phyloP scores from a whole-genome alignment of 2,329 filamentous ascomycete species.

The Aspergillus nomiae region DNA sequence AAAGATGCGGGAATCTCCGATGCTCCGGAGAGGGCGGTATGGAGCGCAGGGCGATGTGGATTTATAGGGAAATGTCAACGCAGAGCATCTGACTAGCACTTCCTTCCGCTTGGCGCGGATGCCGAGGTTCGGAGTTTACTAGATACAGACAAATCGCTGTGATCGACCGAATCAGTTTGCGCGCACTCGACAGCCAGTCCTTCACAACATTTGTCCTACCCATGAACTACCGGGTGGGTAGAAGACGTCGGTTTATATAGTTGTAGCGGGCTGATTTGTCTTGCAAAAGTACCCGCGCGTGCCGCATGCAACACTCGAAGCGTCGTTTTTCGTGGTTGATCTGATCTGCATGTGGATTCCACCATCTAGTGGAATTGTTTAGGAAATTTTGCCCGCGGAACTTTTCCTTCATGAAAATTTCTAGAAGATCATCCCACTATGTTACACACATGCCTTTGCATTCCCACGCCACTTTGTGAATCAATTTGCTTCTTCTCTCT shows the following conservation, averaged over 20 bases:
- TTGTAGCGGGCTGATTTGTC: neutral
- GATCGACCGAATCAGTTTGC: neutral
- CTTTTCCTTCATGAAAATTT: neutral
- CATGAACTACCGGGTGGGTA: neutral
- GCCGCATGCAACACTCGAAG: neutral
- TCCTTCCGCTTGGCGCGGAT: slow-evolving; percentile 10
- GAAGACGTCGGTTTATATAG: neutral
- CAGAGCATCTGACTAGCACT: slow-evolving; percentile 15
- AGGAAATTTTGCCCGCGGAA: neutral
- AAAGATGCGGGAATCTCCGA: slow-evolving; percentile 1
- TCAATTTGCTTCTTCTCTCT: neutral
- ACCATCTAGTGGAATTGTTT: neutral
- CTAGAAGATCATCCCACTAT: neutral
- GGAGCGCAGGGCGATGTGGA: neutral
- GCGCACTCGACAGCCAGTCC: neutral
- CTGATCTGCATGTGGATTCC: slow-evolving; percentile 1
- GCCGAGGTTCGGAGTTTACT: slow-evolving; percentile 18
- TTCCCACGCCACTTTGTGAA: no score
- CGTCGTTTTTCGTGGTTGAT: neutral
- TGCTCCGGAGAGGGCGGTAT: neutral
- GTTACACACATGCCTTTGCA: neutral
- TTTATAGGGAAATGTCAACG: slow-evolving; percentile 7
- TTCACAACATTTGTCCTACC: neutral
- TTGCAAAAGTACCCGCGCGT: neutral
- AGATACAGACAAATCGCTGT: neutral